Base-by-base conservation (phyloP, 805 yeast species). In the Hanseniaspora valbyensis region DNA sequence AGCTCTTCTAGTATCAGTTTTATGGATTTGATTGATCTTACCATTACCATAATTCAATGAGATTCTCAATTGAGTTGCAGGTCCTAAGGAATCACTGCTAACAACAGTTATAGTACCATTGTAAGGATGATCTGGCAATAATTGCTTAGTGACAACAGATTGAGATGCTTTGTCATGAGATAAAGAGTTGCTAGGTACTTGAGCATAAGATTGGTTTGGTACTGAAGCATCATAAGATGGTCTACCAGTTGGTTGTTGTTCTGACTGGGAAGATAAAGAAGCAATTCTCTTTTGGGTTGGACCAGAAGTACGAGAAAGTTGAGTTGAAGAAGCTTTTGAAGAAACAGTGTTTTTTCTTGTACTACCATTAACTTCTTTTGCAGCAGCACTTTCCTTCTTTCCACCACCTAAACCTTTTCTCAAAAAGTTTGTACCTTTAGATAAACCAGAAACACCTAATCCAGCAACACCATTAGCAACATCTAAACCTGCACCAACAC, bases 1-100 rank as follows among this genome's bases (percentile, higher is more conserved):
- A 13, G 74, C 65, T 58, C 83, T 84, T 49, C 67, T 61, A 19
- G 72, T 61, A 63, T 79, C 77, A 1, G 95, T 81, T 62, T 78
- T 81, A 67, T 71, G 75, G 34, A 90, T 59, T 41, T 75, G 83
- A 59, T 77, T 81, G 37, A 68, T 58, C 41, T 64, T 64, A 14
- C 69, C 72, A 24, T 39, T 50, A 68, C 66, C 62, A 38, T 66
- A 69, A 34, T 76, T 71, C 54, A 78, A 61, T 0, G 73, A 61
- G 2, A 76, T 76, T 59, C 76, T 81, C 41, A 85, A 73, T 54
- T 76, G 81, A 50, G 67, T 65, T 40, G 64, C 59, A 19, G 63
- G 60, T 14, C 70, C 67, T 39, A 74, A 61, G 16, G 75, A 73
- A 10, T 65, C n/a, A 18, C 43, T 33, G 24, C 42, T 41, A 12